These are phyloP conservation scores for Quillaja saponaria DNA, from an alignment of 306 rosid genomes.

Conservation along the genomic window DNA sequence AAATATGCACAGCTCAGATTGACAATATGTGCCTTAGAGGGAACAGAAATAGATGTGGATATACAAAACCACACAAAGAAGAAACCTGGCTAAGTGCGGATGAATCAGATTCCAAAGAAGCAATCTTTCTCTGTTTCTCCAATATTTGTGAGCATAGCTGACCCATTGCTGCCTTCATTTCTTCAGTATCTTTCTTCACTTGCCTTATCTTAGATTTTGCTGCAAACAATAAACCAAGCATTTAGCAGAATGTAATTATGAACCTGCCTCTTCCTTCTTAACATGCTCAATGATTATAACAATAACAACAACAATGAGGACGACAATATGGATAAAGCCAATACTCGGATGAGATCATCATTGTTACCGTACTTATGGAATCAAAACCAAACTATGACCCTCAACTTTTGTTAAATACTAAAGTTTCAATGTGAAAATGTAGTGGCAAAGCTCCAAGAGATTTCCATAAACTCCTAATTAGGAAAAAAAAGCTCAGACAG, in stretches of 20 bases:
- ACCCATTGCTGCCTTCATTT: slow-evolving; percentile 54
- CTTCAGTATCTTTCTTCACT: slow-evolving; percentile 53
- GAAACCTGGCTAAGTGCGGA: slow-evolving; percentile 73
- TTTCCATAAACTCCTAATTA: too few species aligned
- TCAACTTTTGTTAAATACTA: too few species aligned
- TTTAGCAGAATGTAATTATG: neutral
- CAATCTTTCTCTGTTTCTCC: slow-evolving; percentile 57
- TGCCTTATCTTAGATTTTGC: slow-evolving; percentile 54
- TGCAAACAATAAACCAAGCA: slow-evolving; percentile 28
- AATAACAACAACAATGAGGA: too few species aligned
- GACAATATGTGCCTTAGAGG: too few species aligned
- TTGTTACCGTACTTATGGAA: neutral
- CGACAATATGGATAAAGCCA: too few species aligned
- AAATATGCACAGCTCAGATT: neutral
- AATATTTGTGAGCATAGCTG: slow-evolving; percentile 71
- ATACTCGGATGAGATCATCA: neutral
- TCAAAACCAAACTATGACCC: neutral
- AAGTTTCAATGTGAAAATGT: too few species aligned
- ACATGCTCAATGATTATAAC: too few species aligned
- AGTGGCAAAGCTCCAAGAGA: too few species aligned
- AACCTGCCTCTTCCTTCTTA: neutral
- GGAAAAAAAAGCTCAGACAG: too few species aligned
- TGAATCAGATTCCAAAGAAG: slow-evolving; percentile 59
- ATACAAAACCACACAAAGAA: neutral
- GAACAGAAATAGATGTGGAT: neutral